Conservation (phyloP, 495 filamentous ascomycete genomes). For the Cercophora newfieldiana region DNA sequence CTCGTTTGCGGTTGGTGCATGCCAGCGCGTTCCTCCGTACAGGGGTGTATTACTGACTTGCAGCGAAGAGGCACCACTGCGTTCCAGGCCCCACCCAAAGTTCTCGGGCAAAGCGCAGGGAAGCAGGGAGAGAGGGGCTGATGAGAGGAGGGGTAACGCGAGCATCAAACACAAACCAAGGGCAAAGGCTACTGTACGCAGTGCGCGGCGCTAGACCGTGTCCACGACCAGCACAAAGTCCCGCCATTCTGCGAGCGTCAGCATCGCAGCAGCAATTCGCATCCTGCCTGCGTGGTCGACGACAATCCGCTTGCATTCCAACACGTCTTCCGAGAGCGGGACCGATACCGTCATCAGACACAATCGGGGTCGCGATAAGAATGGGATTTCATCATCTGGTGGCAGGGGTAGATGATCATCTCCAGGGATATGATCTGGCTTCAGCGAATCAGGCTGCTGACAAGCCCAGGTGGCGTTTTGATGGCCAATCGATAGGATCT, state of each 20-base stretch:
- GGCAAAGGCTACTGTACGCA: slow-evolving; percentile 19
- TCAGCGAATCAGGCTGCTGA: slow-evolving; percentile 24
- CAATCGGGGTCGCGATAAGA: slow-evolving; percentile 18
- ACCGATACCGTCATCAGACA: slow-evolving; percentile 19
- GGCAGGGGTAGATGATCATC: slow-evolving; percentile 29
- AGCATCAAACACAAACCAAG: slow-evolving; percentile 28
- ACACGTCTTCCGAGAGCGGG: slow-evolving; percentile 11
- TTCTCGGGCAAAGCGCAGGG: background rate
- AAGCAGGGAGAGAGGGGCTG: slow-evolving; percentile 18
- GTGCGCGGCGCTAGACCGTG: background rate
- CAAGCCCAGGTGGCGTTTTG: background rate
- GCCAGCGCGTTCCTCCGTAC: background rate
- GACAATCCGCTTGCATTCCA: background rate
- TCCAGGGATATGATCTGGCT: slow-evolving; percentile 17
- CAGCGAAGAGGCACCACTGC: background rate
- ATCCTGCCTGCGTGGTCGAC: background rate
- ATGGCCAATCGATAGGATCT: slow-evolving; percentile 27
- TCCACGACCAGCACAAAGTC: background rate
- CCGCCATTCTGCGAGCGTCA: background rate
- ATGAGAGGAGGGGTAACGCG: slow-evolving; percentile 24
- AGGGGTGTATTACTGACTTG: background rate
- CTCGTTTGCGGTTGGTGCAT: background rate
- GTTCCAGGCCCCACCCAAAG: slow-evolving; percentile 18
- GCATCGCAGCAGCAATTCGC: slow-evolving; percentile 9
- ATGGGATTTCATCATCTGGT: slow-evolving; percentile 24